Base-by-base conservation (phyloP, 306 rosid genomes). In the Castanospermum australe region DNA sequence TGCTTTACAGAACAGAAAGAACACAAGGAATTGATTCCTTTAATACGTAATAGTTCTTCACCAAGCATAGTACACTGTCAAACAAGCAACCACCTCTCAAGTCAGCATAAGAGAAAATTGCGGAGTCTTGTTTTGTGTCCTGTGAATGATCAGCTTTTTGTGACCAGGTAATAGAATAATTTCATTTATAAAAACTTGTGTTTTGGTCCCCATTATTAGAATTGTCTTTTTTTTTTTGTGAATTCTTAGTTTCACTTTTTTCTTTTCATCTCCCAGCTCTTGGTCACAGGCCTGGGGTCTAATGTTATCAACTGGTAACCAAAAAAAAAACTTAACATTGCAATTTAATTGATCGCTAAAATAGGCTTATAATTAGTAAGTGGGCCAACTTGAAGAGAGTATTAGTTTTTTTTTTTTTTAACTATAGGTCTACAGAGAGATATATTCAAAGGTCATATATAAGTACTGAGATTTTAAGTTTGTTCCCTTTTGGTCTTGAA, bases 41-140 rank as follows among this genome's bases (percentile, higher is more conserved):
- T 82, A 81, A 69, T 93, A 59, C 83, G 93, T 4, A 84, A 78
- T 52, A 89, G 93, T 79, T 36, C 86, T 73, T 79, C 84, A 47
- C 86, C 89, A 33, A 73, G 81, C 76, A 59, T 67, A 68, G 70
- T 90, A 74, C 83, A 72, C 36, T 86, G 90, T 78, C 76, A 87
- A 77, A 48, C 92, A 62, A 89, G 87, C 93, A 87, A 38, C 73
- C 92, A 90, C 71, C 86, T 93, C 83, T 82, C 97, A 61, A 89
- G 98, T 88, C 94, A 93, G 79, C 99, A 96, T 82, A 96, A 91
- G 90, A 90, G 99, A 73, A 96, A 91, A 86, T 71, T 96, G 87
- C 87, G 99, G 79, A 85, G 92, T 77, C 87, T 95, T 86, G 86
- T 91, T 74, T 66, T 84, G 60, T 87, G 91, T 77, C 99, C 99